These are phyloP conservation scores for Ceratocystis eucalypticola DNA, from an alignment of 2,329 filamentous ascomycete species.

Conservation along the genomic window DNA sequence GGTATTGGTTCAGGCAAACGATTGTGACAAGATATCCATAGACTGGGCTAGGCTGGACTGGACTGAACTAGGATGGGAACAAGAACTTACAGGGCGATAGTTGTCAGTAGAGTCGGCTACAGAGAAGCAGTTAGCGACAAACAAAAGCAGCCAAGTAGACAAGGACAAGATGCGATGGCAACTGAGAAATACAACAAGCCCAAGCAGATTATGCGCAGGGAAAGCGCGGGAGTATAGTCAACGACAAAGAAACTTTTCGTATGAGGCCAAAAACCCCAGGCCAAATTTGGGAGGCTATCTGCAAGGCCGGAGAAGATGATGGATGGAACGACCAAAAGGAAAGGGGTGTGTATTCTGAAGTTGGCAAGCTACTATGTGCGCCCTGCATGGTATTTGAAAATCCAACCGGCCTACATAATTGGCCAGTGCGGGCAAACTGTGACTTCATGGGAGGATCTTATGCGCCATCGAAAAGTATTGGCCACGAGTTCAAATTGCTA, in stretches of 20 bases:
- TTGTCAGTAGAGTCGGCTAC: constrained; percentile 47
- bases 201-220: background rate
- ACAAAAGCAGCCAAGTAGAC: background rate
- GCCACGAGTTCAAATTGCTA: background rate
- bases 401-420: background rate
- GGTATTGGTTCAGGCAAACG: background rate
- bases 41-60: too few relatives aligned
- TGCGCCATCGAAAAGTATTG: background rate
- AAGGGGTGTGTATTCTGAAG: background rate
- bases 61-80: background rate
- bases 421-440: background rate
- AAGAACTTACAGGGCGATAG: constrained; percentile 44
- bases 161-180: background rate
- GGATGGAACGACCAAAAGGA: background rate
- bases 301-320: background rate
- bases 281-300: background rate
- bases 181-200: background rate
- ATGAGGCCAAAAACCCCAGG: background rate
- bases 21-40: too few relatives aligned
- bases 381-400: background rate
- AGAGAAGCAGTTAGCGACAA: constrained; percentile 29
- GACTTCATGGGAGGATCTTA: background rate
- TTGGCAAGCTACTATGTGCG: background rate
- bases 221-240: background rate
- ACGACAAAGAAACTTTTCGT: background rate